These are phyloP conservation scores for Sindora glabra DNA, from an alignment of 306 rosid species.

Conservation along the genomic window DNA sequence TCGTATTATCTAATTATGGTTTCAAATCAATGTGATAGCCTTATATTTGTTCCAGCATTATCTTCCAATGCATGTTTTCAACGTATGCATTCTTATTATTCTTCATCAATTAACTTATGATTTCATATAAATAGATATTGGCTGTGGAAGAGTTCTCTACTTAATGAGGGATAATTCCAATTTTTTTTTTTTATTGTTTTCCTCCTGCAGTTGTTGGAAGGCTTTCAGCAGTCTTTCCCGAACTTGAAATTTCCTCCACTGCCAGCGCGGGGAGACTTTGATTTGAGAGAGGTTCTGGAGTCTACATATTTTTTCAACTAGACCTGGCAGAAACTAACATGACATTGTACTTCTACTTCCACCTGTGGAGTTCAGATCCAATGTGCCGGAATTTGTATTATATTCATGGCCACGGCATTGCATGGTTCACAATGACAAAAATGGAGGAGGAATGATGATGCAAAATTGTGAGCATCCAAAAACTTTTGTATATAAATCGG, in stretches of 20 bases:
- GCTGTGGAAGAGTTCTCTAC: not conserved
- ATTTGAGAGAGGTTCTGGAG: conserved; percentile 61
- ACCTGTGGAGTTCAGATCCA: conserved; percentile 16
- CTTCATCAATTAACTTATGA: not conserved
- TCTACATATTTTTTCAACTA: conserved; percentile 86
- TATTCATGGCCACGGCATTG: conserved; percentile 19
- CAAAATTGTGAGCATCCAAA: not conserved
- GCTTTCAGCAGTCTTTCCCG: conserved; percentile 68
- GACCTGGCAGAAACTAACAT: conserved; percentile 13
- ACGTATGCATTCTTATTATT: not conserved
- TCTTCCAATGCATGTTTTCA: not conserved
- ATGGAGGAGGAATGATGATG: conserved; percentile 11
- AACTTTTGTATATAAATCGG: conserved; percentile 18
- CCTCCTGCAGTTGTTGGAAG: conserved; percentile 52
- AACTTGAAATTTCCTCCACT: conserved; percentile 52
- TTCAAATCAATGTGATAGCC: not conserved
- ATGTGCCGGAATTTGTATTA: conserved; percentile 7
- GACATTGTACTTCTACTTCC: conserved; percentile 12
- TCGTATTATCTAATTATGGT: not conserved
- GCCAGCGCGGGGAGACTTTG: conserved; percentile 81
- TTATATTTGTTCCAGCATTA: not conserved
- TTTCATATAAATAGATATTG: conserved; percentile 1
- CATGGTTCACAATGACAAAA: not conserved
- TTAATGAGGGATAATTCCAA: not conserved
- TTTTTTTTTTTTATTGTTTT: too few relatives aligned